Evolutionary conservation across 345 rosid species (phyloP), one percentile per base, ranked within the genome.

Genomic region (Raphanus sativus): DNA sequence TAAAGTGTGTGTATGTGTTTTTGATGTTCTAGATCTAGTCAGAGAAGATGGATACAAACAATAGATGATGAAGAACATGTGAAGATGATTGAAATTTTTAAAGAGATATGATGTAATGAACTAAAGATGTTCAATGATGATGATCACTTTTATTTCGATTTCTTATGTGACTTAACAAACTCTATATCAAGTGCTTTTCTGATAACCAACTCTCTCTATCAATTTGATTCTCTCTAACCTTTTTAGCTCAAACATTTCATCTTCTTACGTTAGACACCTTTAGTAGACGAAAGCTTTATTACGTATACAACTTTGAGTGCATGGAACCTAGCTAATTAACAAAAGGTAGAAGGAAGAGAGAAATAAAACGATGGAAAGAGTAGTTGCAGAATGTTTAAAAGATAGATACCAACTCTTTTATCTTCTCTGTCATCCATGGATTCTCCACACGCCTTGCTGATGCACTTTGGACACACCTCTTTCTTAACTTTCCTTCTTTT

Each of bases 401-500:
- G 60, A 70, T 6, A 17, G 65, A 71, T 73, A 78, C 77, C 77
- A 73, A 78, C 70, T 73, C 77, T 67, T 78, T 32, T 9, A 66
- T 67, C 16, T 21, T 73, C 16, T 48, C 63, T 50, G 82, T 78
- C 82, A 78, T 73, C 59, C 62, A 60, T 78, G 70, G 78, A 78
- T 78, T 40, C 34, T 78, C 33, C 63, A 45, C 67, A 78, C 77
- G 69, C 67, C 25, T 78, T 78, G 82, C 69, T 78, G 70, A 78
- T 73, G 74, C 78, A 73, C 36, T 67, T 73, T 78, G 74, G 59
- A 60, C 56, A 36, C 58, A 73, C 11, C 65, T 73, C 74, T 67
- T 73, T 73, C 82, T 73, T 17, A 50, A 74, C 59, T 72, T 73
- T 61, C 70, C 65, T 61, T 73, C 74, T 65, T 71, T 77, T 38